Evolutionary conservation across 176 grass and related monocot genomes (phyloP).

Genomic region (Carex pumila): DNA sequence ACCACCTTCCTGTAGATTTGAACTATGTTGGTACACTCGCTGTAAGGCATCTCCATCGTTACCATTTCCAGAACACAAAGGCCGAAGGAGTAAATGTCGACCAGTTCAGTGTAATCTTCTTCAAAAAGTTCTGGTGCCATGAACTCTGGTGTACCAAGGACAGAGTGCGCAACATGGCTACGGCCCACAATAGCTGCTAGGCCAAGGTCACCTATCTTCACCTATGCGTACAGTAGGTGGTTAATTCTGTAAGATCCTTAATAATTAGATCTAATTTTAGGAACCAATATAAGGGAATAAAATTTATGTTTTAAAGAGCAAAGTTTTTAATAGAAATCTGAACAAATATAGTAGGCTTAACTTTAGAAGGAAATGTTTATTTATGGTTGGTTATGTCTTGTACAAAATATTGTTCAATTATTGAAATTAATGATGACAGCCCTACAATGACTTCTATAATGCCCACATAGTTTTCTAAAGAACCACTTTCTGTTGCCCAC

Average conservation of each 20-base stretch:
- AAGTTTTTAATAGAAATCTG: not conserved
- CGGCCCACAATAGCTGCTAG: constrained; percentile 82
- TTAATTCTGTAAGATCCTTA: not conserved
- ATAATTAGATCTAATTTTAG: not conserved
- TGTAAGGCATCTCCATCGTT: constrained; percentile 82
- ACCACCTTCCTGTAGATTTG: constrained; percentile 71
- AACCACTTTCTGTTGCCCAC: not conserved
- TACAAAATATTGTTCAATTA: not conserved
- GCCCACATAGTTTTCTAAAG: not conserved
- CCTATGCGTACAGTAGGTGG: constrained; percentile 25
- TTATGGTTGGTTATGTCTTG: not conserved
- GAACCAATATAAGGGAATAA: not conserved
- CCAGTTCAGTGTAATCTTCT: constrained; percentile 89
- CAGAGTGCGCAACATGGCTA: constrained; percentile 68
- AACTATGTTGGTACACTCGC: constrained; percentile 68
- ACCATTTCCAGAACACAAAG: constrained; percentile 99
- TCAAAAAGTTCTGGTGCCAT: constrained; percentile 97
- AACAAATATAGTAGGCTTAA: not conserved
- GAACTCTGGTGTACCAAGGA: constrained; percentile 94
- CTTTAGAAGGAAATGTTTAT: not conserved
- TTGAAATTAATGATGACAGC: not conserved
- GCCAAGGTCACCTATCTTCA: constrained; percentile 95
- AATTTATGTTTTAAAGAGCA: not conserved
- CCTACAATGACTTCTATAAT: not conserved
- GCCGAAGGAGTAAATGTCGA: constrained; percentile 95